Evolutionary conservation across 2,329 filamentous ascomycete species (phyloP), one percentile per base, ranked within the genome.

Genomic region (Thermoascus crustaceus): DNA sequence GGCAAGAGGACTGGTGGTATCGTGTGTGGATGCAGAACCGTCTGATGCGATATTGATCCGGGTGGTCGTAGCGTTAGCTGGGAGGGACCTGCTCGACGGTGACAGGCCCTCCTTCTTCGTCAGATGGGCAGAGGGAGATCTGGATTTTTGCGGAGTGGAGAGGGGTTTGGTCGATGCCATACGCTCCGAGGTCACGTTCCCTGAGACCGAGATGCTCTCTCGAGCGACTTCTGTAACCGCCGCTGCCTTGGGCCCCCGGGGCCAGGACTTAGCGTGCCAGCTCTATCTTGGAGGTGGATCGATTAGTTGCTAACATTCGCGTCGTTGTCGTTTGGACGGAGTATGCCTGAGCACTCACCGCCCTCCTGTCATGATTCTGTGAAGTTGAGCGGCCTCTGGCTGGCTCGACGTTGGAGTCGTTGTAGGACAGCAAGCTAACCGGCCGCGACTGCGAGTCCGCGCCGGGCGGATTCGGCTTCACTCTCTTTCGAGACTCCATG

Each of bases 191-290:
- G 58, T 52, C 38, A 52, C 47, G 41, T 55, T 57, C 40, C 57
- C 58, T 26, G 62, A 57, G 32, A 62, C 64, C 24, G 63, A 65
- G 32, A 68, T 68, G 48, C 64, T 69, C 52, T 70, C 67, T 48
- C 61, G 60, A 42, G 64, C 66, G 52, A 69, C 60, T 55, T 71
- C 63, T 39, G 67, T 68, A 47, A 69, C 55, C 32, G 68, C 61
- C 23, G 61, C 57, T 31, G 67, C 64, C 49, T 71, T 71, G 22
- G 57, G 55, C 30, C 52, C 52, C 46, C 58, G 57, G 23, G 65
- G 64, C 67, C 67, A 71, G 17, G 62, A 61, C 35, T 57, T 61
- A 18, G 57, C 61, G 44, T 68, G 67, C 66, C 66, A 68, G 34
- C 52, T 59, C 57, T 63, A 40, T 32, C 30, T 21, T 22, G 27